Conservation (phyloP, 1,284 basidiomycete genomes). For the Boletus sp. region DNA sequence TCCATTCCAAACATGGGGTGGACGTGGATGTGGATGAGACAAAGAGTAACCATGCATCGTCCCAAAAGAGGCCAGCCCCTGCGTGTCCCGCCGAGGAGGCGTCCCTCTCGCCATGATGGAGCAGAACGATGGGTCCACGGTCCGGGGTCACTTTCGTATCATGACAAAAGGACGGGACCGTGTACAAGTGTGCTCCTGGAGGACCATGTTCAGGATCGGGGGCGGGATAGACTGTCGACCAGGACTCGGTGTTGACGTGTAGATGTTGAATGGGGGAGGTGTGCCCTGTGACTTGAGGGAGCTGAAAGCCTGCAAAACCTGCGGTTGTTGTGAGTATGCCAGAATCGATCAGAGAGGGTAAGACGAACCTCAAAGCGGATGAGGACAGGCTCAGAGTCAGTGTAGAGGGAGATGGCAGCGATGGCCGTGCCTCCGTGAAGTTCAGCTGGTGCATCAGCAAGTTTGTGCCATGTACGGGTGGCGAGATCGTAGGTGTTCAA, state of each 20-base stretch:
- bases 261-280: slow-evolving; percentile 36
- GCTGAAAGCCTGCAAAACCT: slow-evolving; percentile 31
- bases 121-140: slow-evolving; percentile 21
- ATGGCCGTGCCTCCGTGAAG: slow-evolving; percentile 55
- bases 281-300: slow-evolving; percentile 20
- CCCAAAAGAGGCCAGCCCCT: slow-evolving; percentile 31
- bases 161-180: slow-evolving; percentile 27
- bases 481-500: slow-evolving; percentile 44
- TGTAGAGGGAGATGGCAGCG: slow-evolving; percentile 73
- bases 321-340: not conserved
- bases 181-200: slow-evolving; percentile 35
- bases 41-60: slow-evolving; percentile 32
- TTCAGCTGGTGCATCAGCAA: slow-evolving; percentile 43
- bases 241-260: slow-evolving; percentile 27
- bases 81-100: slow-evolving; percentile 30
- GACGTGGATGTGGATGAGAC: not conserved
- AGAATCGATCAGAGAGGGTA: not conserved
- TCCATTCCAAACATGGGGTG: slow-evolving; percentile 21
- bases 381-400: slow-evolving; percentile 33
- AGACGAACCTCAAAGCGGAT: slow-evolving; percentile 31
- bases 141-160: not conserved
- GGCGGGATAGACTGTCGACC: slow-evolving; percentile 28
- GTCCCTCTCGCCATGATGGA: slow-evolving; percentile 26
- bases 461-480: slow-evolving; percentile 37
- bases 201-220: slow-evolving; percentile 24